Base-by-base conservation (phyloP, 2,329 filamentous ascomycete genomes). In the Paecilomyces dactylethromorphus region DNA sequence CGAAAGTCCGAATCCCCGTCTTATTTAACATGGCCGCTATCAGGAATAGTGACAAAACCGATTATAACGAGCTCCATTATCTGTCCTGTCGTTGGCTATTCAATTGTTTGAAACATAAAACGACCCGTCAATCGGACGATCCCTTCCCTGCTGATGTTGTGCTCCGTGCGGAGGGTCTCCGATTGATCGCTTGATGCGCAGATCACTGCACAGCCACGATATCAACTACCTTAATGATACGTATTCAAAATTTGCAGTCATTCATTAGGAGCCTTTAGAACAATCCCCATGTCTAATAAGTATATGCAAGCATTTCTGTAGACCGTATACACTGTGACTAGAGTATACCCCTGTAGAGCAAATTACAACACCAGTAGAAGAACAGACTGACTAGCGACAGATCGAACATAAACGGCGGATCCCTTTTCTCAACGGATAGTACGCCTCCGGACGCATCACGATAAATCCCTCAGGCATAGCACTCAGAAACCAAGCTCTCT, bases 401-500 rank as follows among this genome's bases (percentile, higher is more conserved):
- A 26, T 26, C 24, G 24, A 5, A 26, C 24, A 26, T n/a, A n/a
- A n/a, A 5, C 24, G 24, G 24, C 24, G 24, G 3, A 26, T 26
- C 24, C 24, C 3, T 26, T 26, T 26, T 5, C 24, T 26, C 24
- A 26, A 26, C 5, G 3, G 5, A 26, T 5, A 26, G 3, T 5
- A 26, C 24, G 24, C 24, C 24, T 26, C 24, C 24, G 5, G 24
- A 26, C 5, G 5, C 24, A 26, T n/a, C 18, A 45, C 18, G 15
- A 45, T n/a, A 45, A 18, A 45, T 45, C n/a, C 24, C 15, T 45
- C 35, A 15, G 13, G 1, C 12, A n/a, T n/a, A 24, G 18, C 12
- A 4, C 21, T 52, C 13, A 52, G 22, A 52, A 57, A 33, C 55
- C 62, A 26, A 78, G 61, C 60, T 80, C 81, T 26, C 72, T 71